Base-by-base conservation (phyloP, 1,139 yeast genomes). In the Taphrina pruni region DNA sequence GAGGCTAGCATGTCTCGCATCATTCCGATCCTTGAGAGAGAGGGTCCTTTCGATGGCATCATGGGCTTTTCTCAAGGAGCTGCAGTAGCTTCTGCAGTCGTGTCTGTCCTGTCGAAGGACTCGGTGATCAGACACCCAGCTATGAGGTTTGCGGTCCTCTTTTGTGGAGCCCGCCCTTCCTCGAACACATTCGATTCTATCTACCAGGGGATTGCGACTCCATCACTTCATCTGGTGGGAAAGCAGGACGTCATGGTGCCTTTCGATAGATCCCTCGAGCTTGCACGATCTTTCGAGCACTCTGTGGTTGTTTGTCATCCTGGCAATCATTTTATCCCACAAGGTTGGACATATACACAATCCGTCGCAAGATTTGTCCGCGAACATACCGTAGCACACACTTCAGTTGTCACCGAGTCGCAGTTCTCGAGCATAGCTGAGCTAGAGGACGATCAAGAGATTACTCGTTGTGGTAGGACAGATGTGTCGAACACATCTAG, bases 61-160 rank as follows among this genome's bases (percentile, higher is more conserved):
- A 79, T 93, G 69, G 98, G 97, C 1, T 94, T 93, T 76, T 88
- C 95, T 17, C 98, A 94, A 78, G 99, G 99, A 72, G 95, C 97
- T 0, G 96, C 96, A 3, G 80, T 94, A 76, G 86, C 95, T 0
- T 86, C 80, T 45, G 65, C 62, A 35, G 26, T 69, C 21, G 46
- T 51, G 9, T 55, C 70, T 3, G 20, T 60, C 11, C 60, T 69
- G 36, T 52, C 39, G 74, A 73, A 26, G 71, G 66, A 74, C 8
- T 67, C 78, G 17, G 74, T 74, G 21, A 76, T 76, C 1, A 68
- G 76, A 45, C 85, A 82, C 69, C 82, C 82, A 7, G 81, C 84
- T 1, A 79, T 90, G 73, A 85, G 88, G 75, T 93, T 90, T 78
- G 90, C 86, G 8, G 81, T 94, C n/a, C 78, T 89, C 56, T 91